phyloP scores from a whole-genome alignment of 805 yeast genomes.

The Millerozyma miso region DNA sequence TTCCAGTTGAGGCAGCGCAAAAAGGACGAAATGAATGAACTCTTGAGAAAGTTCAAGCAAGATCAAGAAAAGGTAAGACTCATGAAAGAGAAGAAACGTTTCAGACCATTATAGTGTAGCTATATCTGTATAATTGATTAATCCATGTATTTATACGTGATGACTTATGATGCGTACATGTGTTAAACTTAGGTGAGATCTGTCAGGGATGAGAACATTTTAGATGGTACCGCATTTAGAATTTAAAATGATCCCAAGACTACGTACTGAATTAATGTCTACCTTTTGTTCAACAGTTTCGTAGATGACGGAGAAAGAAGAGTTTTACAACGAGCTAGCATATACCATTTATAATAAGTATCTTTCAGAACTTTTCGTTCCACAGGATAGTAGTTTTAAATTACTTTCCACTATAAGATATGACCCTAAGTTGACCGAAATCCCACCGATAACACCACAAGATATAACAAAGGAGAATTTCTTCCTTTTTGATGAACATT shows the following conservation, averaged over 20 bases:
- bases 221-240: background rate
- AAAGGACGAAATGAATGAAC: slow-evolving; percentile 86
- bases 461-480: slow-evolving; percentile 36
- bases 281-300: background rate
- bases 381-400: slow-evolving; percentile 39
- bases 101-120: slow-evolving; percentile 66
- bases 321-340: slow-evolving; percentile 3
- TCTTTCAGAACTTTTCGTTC: slow-evolving; percentile 5
- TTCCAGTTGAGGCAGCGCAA: slow-evolving; percentile 93
- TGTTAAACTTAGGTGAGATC: background rate
- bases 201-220: background rate
- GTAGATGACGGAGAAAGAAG: background rate
- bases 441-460: slow-evolving; percentile 21
- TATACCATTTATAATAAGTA: slow-evolving; percentile 8
- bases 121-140: background rate
- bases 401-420: slow-evolving; percentile 70
- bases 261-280: background rate
- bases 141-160: background rate
- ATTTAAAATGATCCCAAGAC: background rate
- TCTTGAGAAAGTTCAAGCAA: slow-evolving; percentile 76
- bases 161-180: background rate
- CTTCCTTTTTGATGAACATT: slow-evolving; percentile 63
- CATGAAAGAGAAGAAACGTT: slow-evolving; percentile 77
- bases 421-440: slow-evolving; percentile 52
- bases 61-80: slow-evolving; percentile 83